Evolutionary conservation across 1,139 yeast genomes (phyloP).

Genomic region (Entelexis sorbosivorans): DNA sequence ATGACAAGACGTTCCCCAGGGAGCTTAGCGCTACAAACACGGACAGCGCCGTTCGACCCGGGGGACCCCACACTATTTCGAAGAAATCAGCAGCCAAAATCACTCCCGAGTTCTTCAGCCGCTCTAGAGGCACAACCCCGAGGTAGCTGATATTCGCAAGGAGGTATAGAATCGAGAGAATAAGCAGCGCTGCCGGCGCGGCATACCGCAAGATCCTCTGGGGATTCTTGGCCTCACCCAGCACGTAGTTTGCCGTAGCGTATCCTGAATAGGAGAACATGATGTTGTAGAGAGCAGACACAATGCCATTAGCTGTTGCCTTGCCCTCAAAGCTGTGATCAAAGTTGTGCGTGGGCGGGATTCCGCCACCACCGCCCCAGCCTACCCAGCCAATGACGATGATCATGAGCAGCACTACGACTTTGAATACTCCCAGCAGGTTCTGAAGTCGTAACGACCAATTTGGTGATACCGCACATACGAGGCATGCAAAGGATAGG

Average conservation of each 20-base stretch:
- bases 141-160: slow-evolving; percentile 61
- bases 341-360: slow-evolving; percentile 46
- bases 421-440: slow-evolving; percentile 56
- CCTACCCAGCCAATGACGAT: slow-evolving; percentile 74
- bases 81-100: slow-evolving; percentile 66
- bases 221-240: slow-evolving; percentile 68
- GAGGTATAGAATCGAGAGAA: slow-evolving; percentile 52
- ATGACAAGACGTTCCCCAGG: slow-evolving; percentile 66
- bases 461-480: slow-evolving; percentile 52
- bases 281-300: slow-evolving; percentile 64
- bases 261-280: slow-evolving; percentile 55
- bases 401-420: slow-evolving; percentile 54
- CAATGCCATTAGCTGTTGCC: slow-evolving; percentile 65
- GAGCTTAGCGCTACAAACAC: slow-evolving; percentile 64
- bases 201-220: slow-evolving; percentile 55
- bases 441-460: slow-evolving; percentile 60
- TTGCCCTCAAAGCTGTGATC: slow-evolving; percentile 40
- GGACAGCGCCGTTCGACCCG: slow-evolving; percentile 52
- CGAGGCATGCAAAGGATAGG: slow-evolving; percentile 55
- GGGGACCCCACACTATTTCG: slow-evolving; percentile 58
- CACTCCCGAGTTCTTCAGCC: slow-evolving; percentile 51
- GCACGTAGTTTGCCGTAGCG: slow-evolving; percentile 63
- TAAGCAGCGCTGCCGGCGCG: slow-evolving; percentile 56
- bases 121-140: slow-evolving; percentile 61
- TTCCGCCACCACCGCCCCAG: slow-evolving; percentile 51